Evolutionary conservation across 129 eudicot genomes (phyloP).

Genomic region (Artemisia tridentata): DNA sequence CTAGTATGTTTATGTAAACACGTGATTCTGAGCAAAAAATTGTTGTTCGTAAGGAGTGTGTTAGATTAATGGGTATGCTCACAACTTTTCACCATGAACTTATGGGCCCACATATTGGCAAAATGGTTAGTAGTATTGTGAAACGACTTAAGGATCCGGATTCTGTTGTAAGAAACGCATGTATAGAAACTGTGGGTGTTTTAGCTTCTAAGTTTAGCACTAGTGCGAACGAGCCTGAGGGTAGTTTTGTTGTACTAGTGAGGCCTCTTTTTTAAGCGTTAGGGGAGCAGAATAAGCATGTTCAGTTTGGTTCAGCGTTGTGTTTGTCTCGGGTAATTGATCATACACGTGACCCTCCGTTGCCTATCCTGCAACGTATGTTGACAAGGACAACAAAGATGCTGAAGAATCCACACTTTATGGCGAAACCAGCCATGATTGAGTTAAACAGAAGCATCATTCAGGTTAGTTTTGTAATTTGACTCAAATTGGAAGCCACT

Average conservation of each 20-base stretch:
- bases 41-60: conserved; percentile 80
- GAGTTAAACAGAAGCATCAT: conserved; percentile 75
- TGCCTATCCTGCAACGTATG: conserved; percentile 70
- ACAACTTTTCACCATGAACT: conserved; percentile 62
- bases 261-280: conserved; percentile 83
- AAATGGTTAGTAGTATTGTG: conserved; percentile 67
- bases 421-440: conserved; percentile 84
- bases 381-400: conserved; percentile 64
- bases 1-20: too few species aligned
- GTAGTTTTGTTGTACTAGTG: conserved; percentile 59
- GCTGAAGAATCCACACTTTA: conserved; percentile 83
- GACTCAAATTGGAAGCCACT: background rate
- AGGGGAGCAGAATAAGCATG: conserved; percentile 85
- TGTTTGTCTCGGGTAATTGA: conserved; percentile 79
- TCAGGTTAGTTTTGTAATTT: conserved; percentile 56
- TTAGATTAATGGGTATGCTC: conserved; percentile 60
- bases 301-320: conserved; percentile 77
- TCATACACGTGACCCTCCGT: conserved; percentile 62
- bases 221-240: conserved; percentile 43
- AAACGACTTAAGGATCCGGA: conserved; percentile 86
- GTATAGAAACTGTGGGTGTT: conserved; percentile 72
- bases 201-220: conserved; percentile 62
- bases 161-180: conserved; percentile 75
- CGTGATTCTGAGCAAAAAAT: conserved; percentile 73
- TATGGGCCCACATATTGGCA: conserved; percentile 53